Base-by-base conservation (phyloP, 2,329 filamentous ascomycete species). In the Cytospora paraplurivora region DNA sequence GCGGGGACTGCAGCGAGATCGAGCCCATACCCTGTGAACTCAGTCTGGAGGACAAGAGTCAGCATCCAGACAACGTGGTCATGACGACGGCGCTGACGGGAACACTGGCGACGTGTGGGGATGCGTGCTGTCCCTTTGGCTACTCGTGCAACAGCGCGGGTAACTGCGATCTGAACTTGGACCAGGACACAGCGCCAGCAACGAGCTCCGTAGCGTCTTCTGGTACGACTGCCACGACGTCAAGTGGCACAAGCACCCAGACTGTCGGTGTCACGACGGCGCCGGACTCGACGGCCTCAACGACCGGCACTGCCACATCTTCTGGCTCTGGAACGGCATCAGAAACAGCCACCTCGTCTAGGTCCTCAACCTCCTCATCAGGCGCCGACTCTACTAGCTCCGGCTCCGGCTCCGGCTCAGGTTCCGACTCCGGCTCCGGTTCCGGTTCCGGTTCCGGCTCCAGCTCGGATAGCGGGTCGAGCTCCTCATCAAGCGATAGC, bases 91-190 rank as follows among this genome's bases (percentile, higher is more conserved):
- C 85, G 10, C 83, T 90, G 35, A 78, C 79, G 19, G 79, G 82
- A 11, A 76, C 78, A 12, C 77, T 93, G 15, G 75, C 77, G 1
- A 79, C 75, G 21, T 93, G 90, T 69, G 87, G 83, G 15, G 74
- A 66, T 69, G 60, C 69, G n/a, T 93, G 90, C 75, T 93, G 90
- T 72, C 90, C 90, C 0, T 88, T 88, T 73, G 90, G 90, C 3
- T 93, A 88, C 75, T 76, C 78, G 1, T 93, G 90, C 76, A 74
- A 81, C 41, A 72, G 72, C 59, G 76, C 76, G 50, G 73, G 74
- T 56, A 63, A 77, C 66, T 92, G 89, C 69, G 72, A 78, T 12
- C 78, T 76, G 68, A 74, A 86, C 66, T 66, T 76, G 17, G 81
- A 88, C 69, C 83, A 88, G 70, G 76, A 73, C 60, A 72, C 68